These are phyloP conservation scores for Talaromyces rugulosus DNA, from an alignment of 2,329 filamentous ascomycete species.

Conservation along the genomic window DNA sequence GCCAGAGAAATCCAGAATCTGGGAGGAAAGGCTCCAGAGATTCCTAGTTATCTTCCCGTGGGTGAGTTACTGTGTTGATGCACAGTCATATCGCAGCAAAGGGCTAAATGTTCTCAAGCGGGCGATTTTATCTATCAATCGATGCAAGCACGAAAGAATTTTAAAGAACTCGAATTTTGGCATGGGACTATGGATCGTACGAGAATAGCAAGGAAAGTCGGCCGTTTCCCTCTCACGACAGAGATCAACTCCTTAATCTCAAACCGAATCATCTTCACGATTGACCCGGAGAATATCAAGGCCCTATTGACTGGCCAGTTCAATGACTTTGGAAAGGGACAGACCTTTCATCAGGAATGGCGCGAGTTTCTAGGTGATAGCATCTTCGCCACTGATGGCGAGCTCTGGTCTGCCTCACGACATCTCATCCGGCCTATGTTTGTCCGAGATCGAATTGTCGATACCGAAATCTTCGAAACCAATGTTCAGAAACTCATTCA, in stretches of 20 bases:
- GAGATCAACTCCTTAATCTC: slow-evolving; percentile 46
- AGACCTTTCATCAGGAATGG: slow-evolving; percentile 68
- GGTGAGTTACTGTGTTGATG: slow-evolving; percentile 20
- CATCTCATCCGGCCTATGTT: slow-evolving; percentile 85
- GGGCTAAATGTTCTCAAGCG: slow-evolving; percentile 40
- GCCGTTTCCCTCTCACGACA: slow-evolving; percentile 49
- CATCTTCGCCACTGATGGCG: slow-evolving; percentile 76
- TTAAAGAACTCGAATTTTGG: slow-evolving; percentile 64
- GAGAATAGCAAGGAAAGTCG: slow-evolving; percentile 22
- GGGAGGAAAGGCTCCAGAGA: slow-evolving; percentile 32
- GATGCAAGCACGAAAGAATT: slow-evolving; percentile 48
- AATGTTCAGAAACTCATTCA: slow-evolving; percentile 65
- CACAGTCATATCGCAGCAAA: neutral
- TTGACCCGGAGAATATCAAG: slow-evolving; percentile 78
- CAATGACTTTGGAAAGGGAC: slow-evolving; percentile 72
- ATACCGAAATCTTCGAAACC: slow-evolving; percentile 72
- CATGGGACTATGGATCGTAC: slow-evolving; percentile 43
- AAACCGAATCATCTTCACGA: slow-evolving; percentile 54
- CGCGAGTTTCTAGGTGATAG: slow-evolving; percentile 52
- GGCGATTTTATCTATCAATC: slow-evolving; percentile 61
- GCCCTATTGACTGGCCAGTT: slow-evolving; percentile 76
- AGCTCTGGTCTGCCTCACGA: slow-evolving; percentile 75
- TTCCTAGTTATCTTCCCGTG: slow-evolving; percentile 32
- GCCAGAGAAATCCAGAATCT: slow-evolving; percentile 26
- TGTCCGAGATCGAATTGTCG: slow-evolving; percentile 75